Evolutionary conservation across 2,329 filamentous ascomycete genomes (phyloP), one percentile per base, ranked within the genome.

Genomic region (Beauveria caledonica): DNA sequence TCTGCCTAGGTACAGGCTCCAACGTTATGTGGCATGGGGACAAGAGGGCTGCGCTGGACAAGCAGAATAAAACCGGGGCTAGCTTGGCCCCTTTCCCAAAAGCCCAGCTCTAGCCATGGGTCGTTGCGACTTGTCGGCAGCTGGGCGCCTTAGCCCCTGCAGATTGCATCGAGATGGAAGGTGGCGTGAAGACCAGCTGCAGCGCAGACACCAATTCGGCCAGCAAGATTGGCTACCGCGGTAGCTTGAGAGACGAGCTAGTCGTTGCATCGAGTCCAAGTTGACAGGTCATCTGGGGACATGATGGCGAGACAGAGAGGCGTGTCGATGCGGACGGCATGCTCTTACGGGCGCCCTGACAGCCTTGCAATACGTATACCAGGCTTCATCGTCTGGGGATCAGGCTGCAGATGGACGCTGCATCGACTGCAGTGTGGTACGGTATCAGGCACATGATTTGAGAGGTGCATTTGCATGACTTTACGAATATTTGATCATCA

Each of bases 121-220:
- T 29, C 27, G 15, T 25, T 13, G 39, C 40, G 23, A 23, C 40
- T 49, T 11, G 48, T 27, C 19, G 29, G 27, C 29, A 29, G 40
- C n/a, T 17, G 19, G 33, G 5, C 33, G 33, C 33, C 51, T 54
- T 57, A 44, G 44, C 44, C 44, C 45, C 56, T 58, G 56, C 56
- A 58, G 56, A 51, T 58, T 57, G 45, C 46, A 51, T 58, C 33
- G 33, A 58, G 55, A 58, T 58, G 55, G 45, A 48, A 29, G 46
- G 55, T 58, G 55, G 55, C 55, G 55, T 58, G 15, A 45, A n/a
- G 53, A 25, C 53, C 19, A 21, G 27, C 25, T 46, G 42, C 40
- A 45, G 52, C 39, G 23, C 19, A 45, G 17, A 15, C 25, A 23
- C 44, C 44, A 40, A 15, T 33, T 57, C 44, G 27, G 53, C 25